phyloP scores from a whole-genome alignment of 148 eudicot species.

The Nepenthes gracilis region DNA sequence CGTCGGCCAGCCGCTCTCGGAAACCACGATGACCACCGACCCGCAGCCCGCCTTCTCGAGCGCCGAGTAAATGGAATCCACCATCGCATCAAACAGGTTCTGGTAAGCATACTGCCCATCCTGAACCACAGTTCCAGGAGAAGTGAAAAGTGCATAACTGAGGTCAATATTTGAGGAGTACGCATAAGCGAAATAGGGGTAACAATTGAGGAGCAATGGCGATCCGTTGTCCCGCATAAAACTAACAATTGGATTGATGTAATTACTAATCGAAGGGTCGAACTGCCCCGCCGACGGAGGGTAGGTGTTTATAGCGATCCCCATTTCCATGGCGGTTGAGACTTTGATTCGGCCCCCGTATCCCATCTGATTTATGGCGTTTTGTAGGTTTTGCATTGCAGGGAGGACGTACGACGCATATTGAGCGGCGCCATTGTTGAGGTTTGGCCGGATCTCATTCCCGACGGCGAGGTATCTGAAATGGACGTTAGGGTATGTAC shows the following conservation, averaged over 20 bases:
- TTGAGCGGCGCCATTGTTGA: slow-evolving; percentile 1
- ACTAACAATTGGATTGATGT: slow-evolving; percentile 26
- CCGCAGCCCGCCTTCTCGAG: slow-evolving; percentile 3
- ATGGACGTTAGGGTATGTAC: slow-evolving; percentile 20
- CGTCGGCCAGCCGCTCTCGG: slow-evolving; percentile 25
- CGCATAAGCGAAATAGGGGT: slow-evolving; percentile 34
- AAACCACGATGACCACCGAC: not conserved
- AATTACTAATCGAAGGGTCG: slow-evolving; percentile 3
- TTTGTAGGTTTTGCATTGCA: slow-evolving; percentile 28
- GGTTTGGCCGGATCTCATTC: slow-evolving; percentile 26
- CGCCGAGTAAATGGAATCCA: slow-evolving; percentile 11
- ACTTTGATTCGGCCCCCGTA: slow-evolving; percentile 29
- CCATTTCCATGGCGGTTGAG: slow-evolving; percentile 23
- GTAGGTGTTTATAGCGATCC: slow-evolving; percentile 15
- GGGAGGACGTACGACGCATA: slow-evolving; percentile 23
- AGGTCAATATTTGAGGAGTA: slow-evolving; percentile 7
- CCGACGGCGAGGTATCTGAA: slow-evolving; percentile 35
- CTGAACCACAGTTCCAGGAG: slow-evolving; percentile 4
- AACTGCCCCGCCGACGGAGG: slow-evolving; percentile 33
- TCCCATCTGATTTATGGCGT: slow-evolving; percentile 14
- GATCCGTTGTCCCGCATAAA: slow-evolving; percentile 18
- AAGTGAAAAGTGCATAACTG: slow-evolving; percentile 20
- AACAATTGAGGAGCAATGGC: slow-evolving; percentile 35
- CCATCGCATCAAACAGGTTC: slow-evolving; percentile 41
- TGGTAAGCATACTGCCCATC: slow-evolving; percentile 14